These are phyloP conservation scores for Euphrasia arctica DNA, from an alignment of 305 asterid genomes.

Conservation along the genomic window DNA sequence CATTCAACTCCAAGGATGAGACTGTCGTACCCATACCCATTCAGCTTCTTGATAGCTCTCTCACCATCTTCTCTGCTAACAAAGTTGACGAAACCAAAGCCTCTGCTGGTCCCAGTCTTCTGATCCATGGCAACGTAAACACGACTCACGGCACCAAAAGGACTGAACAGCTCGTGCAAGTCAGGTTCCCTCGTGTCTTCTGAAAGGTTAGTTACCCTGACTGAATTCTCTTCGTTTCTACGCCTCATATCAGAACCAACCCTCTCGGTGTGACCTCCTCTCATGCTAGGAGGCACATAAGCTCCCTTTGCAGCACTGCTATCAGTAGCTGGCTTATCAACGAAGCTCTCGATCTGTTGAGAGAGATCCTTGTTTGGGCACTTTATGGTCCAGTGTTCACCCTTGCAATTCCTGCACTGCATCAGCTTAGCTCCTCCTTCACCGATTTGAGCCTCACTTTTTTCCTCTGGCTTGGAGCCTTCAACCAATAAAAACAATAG, in stretches of 20 bases:
- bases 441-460: constrained; percentile 41
- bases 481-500: no score
- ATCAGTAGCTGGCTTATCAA: constrained; percentile 66
- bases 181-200: constrained; percentile 92
- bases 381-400: constrained; percentile 89
- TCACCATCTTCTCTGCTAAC: constrained; percentile 78
- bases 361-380: constrained; percentile 92
- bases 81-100: constrained; percentile 90
- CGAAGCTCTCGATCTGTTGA: constrained; percentile 47
- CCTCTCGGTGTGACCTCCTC: constrained; percentile 59
- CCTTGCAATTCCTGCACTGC: constrained; percentile 86
- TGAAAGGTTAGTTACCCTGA: constrained; percentile 83
- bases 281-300: constrained; percentile 81
- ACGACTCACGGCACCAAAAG: constrained; percentile 73
- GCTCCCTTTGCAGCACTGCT: constrained; percentile 40
- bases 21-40: constrained; percentile 84
- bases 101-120: constrained; percentile 74
- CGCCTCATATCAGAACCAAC: constrained; percentile 65
- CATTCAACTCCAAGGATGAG: constrained; percentile 92
- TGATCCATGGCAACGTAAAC: constrained; percentile 83
- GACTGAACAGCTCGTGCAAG: constrained; percentile 76
- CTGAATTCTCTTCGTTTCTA: constrained; percentile 84
- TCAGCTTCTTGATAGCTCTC: constrained; percentile 84
- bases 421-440: constrained; percentile 79
- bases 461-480: constrained; percentile 70